Percentiles rank a stretch among this genome's conserved stretches.
These are phyloP conservation scores for Yamadazyma takamatsuzukensis DNA, from an alignment of 805 yeast species.

Conservation along the genomic window DNA sequence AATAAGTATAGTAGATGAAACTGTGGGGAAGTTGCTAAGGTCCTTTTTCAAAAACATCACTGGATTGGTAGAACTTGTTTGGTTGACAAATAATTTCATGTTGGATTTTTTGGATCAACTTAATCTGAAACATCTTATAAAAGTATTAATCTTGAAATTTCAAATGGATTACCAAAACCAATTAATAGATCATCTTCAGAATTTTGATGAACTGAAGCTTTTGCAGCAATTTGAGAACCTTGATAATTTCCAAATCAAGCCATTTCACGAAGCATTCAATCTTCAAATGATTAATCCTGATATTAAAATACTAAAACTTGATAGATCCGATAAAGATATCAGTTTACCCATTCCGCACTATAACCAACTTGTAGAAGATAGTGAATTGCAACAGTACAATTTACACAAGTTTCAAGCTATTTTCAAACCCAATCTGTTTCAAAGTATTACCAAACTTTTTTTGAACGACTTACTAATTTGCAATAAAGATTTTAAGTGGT, in stretches of 20 bases:
- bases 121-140: conserved; percentile 24
- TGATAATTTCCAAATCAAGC: conserved; percentile 28
- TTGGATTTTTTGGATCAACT: conserved; percentile 24
- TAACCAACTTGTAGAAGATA: not conserved
- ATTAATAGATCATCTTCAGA: too few relatives aligned
- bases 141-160: conserved; percentile 25
- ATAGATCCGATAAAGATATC: conserved; percentile 16
- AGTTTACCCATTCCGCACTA: conserved; percentile 6
- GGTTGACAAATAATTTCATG: conserved; percentile 28
- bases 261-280: conserved; percentile 27
- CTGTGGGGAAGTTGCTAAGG: conserved; percentile 21
- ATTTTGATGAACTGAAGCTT: conserved; percentile 4
- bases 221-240: conserved; percentile 22
- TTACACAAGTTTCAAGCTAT: conserved; percentile 7
- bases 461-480: conserved; percentile 2
- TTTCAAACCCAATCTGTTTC: not conserved
- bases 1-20: conserved; percentile 31
- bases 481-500: conserved; percentile 10
- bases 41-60: conserved; percentile 22
- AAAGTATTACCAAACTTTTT: not conserved
- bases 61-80: conserved; percentile 27
- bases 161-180: too few relatives aligned
- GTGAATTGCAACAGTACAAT: conserved; percentile 1
- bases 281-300: conserved; percentile 16
- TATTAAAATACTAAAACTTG: conserved; percentile 14